These are phyloP conservation scores for Solioccasus polychromus DNA, from an alignment of 768 basidiomycete species.

Conservation along the genomic window DNA sequence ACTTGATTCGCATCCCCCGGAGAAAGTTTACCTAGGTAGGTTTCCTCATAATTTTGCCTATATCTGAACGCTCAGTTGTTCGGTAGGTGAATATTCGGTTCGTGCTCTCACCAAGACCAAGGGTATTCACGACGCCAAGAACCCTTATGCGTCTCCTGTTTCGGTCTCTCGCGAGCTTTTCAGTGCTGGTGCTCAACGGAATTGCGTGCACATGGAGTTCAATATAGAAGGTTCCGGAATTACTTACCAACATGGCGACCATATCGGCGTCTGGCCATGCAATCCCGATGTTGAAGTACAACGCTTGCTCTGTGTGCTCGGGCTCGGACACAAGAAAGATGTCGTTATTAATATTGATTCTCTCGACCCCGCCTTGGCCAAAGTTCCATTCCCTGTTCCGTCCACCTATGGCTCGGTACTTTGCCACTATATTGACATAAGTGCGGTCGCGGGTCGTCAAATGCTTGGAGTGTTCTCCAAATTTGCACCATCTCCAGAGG, in stretches of 20 bases:
- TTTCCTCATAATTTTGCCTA: background rate
- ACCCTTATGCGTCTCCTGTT: conserved; percentile 90
- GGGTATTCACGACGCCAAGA: conserved; percentile 97
- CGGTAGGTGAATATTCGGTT: conserved; percentile 86
- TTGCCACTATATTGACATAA: conserved; percentile 96
- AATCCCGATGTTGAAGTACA: conserved; percentile 93
- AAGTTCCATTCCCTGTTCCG: conserved; percentile 97
- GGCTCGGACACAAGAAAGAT: conserved; percentile 77
- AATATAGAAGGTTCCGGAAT: conserved; percentile 93
- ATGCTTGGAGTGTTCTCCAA: conserved; percentile 84
- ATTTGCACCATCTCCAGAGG: conserved; percentile 80
- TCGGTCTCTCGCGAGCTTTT: conserved; percentile 80
- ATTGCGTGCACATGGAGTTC: conserved; percentile 94
- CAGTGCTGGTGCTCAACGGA: conserved; percentile 65
- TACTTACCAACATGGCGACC: conserved; percentile 98
- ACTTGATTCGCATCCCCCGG: conserved; percentile 64
- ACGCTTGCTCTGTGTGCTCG: conserved; percentile 82
- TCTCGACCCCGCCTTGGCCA: conserved; percentile 96
- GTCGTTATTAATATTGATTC: conserved; percentile 89
- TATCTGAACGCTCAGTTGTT: background rate
- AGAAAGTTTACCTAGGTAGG: conserved; percentile 92
- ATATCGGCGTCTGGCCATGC: conserved; percentile 95
- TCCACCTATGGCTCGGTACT: conserved; percentile 93
- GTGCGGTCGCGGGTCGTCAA: conserved; percentile 91
- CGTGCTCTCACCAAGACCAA: conserved; percentile 90